These are phyloP conservation scores for Solanum hybrid DNA, from an alignment of 305 asterid species.

Conservation along the genomic window DNA sequence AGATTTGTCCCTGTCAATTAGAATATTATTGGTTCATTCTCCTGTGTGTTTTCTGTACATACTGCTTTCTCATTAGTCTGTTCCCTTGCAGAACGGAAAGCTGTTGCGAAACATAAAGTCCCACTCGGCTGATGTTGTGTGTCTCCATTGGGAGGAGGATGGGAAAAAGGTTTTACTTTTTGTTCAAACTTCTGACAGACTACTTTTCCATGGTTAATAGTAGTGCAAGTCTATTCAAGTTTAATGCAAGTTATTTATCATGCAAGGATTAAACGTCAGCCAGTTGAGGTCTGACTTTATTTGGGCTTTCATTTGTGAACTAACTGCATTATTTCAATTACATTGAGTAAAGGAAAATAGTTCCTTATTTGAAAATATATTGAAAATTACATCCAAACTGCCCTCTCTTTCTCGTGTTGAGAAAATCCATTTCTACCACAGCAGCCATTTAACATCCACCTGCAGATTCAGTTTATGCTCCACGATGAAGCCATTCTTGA, in stretches of 20 bases:
- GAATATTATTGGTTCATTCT: neutral
- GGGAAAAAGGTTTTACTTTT: conserved; percentile 29
- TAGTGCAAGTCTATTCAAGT: neutral
- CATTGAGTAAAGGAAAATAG: neutral
- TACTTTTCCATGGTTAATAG: neutral
- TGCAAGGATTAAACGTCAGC: neutral
- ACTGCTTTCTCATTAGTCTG: conserved; percentile 12
- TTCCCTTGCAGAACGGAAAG: conserved; percentile 69
- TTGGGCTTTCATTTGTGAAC: neutral
- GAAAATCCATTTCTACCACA: neutral
- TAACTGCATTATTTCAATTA: neutral
- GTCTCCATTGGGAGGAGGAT: conserved; percentile 94
- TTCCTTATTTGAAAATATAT: neutral
- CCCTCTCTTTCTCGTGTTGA: neutral
- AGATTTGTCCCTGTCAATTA: neutral
- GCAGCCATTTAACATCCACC: neutral
- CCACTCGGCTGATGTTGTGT: conserved; percentile 61
- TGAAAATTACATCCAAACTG: neutral
- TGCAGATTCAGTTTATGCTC: neutral
- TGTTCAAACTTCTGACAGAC: neutral
- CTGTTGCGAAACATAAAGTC: conserved; percentile 67
- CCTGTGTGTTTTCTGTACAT: neutral
- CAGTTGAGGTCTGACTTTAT: neutral
- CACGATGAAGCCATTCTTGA: neutral
- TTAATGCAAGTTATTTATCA: neutral